phyloP scores from a whole-genome alignment of 768 basidiomycete genomes.

The Inosperma sp. region DNA sequence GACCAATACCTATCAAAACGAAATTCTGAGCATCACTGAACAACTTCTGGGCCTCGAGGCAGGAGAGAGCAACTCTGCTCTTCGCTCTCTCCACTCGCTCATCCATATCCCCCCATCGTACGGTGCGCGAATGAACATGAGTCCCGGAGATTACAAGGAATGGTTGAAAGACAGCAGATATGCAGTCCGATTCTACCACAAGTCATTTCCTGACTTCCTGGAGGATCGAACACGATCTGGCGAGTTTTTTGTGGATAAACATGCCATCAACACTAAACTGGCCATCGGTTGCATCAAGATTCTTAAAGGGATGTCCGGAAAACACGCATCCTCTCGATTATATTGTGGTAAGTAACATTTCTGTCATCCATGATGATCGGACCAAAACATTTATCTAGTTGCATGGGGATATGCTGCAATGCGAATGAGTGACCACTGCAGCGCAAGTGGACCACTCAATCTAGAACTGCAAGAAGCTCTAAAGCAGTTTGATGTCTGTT shows the following conservation, averaged over 20 bases:
- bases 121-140: too few species aligned
- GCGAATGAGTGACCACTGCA: not conserved
- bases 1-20: not conserved
- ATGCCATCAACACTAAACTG: not conserved
- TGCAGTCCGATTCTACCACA: slow-evolving; percentile 3
- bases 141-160: not conserved
- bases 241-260: not conserved
- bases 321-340: not conserved
- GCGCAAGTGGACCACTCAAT: too few species aligned
- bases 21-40: slow-evolving; percentile 2
- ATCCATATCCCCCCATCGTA: slow-evolving; percentile 1
- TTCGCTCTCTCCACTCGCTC: slow-evolving; percentile 1
- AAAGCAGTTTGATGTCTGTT: not conserved
- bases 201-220: slow-evolving; percentile 3
- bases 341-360: not conserved
- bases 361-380: not conserved
- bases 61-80: not conserved
- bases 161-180: not conserved
- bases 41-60: not conserved
- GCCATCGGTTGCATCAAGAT: slow-evolving; percentile 1
- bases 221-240: not conserved
- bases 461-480: not conserved
- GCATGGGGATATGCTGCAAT: slow-evolving; percentile 4
- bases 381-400: not conserved
- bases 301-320: not conserved